Conservation (phyloP, 2,329 filamentous ascomycete genomes). For the Colletotrichum coccodes region DNA sequence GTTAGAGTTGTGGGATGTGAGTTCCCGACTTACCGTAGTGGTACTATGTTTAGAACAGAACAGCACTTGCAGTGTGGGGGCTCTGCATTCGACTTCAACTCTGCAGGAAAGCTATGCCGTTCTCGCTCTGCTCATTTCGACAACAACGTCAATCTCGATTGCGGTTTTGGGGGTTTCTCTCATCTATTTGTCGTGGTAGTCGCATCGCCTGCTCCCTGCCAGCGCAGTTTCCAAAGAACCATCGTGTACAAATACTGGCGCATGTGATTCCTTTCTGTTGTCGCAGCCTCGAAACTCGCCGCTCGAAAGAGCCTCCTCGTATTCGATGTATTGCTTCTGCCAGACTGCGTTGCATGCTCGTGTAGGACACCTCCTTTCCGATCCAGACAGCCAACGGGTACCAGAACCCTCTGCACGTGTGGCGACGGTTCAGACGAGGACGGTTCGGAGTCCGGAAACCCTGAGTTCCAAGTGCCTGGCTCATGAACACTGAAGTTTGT, state of each 20-base stretch:
- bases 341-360: not conserved
- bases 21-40: not conserved
- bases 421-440: not conserved
- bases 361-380: not conserved
- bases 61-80: conserved; percentile 1
- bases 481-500: not conserved
- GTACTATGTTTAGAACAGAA: conserved; percentile 24
- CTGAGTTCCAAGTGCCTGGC: not conserved
- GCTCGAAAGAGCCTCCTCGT: not conserved
- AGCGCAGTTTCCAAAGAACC: no score
- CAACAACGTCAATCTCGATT: not conserved
- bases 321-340: not conserved
- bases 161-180: not conserved
- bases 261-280: not conserved
- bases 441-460: not conserved
- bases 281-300: not conserved
- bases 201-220: not conserved
- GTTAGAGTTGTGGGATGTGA: conserved; percentile 2
- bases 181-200: not conserved
- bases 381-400: not conserved
- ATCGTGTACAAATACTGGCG: not conserved
- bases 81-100: not conserved
- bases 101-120: not conserved
- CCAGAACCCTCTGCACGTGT: not conserved
- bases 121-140: not conserved